phyloP scores from a whole-genome alignment of 202 grass and related monocot genomes.

The Brachypodium distachyon region DNA sequence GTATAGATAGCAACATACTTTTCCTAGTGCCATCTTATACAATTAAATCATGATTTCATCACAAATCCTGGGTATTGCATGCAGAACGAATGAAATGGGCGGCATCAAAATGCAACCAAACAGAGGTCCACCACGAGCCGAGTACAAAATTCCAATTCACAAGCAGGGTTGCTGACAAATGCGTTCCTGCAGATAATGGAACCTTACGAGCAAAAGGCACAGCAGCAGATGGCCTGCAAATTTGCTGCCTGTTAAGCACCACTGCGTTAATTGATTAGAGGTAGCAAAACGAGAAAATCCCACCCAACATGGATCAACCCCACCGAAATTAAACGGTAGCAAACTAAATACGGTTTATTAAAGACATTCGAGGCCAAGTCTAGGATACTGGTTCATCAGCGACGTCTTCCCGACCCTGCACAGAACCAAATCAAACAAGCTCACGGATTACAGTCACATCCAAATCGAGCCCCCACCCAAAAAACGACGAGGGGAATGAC shows the following conservation, averaged over 20 bases:
- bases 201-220: not conserved
- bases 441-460: not conserved
- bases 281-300: not conserved
- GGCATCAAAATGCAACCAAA: not conserved
- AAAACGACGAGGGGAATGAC: not conserved
- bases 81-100: not conserved
- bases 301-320: not conserved
- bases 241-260: not conserved
- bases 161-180: not conserved
- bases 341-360: conserved; percentile 7
- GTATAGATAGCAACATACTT: not conserved
- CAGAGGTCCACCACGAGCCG: not conserved
- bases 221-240: not conserved
- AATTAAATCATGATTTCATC: not conserved
- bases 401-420: conserved; percentile 98
- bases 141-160: not conserved
- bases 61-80: not conserved
- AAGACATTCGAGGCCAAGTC: not conserved
- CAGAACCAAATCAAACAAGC: conserved; percentile 22
- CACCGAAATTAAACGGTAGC: not conserved
- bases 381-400: conserved; percentile 99
- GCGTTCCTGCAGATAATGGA: not conserved
- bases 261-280: not conserved
- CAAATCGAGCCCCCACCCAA: conserved; percentile 11
- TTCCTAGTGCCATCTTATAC: not conserved